A percentile compares a stretch with the other conserved stretches of the same genome.
phyloP scores from a whole-genome alignment of 768 basidiomycete genomes.

The Boletus rex-veris region DNA sequence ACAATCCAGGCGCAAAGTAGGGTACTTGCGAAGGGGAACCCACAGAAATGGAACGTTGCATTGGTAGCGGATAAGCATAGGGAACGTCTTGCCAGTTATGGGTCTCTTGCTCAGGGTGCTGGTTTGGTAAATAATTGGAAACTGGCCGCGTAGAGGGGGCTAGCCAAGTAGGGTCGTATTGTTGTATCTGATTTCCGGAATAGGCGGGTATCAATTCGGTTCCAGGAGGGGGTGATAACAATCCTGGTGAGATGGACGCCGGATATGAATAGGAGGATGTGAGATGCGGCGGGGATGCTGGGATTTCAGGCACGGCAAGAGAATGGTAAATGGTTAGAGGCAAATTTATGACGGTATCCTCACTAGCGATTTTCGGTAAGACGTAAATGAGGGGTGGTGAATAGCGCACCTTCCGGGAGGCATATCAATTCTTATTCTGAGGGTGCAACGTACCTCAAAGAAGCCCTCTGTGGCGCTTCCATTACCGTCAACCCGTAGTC shows the following conservation, averaged over 20 bases:
- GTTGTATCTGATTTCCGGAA: conserved; percentile 8
- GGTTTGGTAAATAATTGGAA: conserved; percentile 4
- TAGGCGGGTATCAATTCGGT: conserved; percentile 4
- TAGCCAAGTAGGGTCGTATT: conserved; percentile 8
- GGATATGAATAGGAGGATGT: conserved; percentile 19
- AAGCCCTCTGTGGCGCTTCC: conserved; percentile 45
- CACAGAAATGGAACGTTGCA: conserved; percentile 53
- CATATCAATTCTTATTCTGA: conserved; percentile 66
- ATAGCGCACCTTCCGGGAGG: conserved; percentile 56
- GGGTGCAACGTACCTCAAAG: conserved; percentile 65
- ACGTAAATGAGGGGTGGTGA: conserved; percentile 4
- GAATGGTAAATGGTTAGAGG: conserved; percentile 67
- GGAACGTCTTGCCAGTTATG: conserved; percentile 17
- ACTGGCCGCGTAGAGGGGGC: conserved; percentile 4
- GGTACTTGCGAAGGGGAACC: conserved; percentile 35
- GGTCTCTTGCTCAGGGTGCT: conserved; percentile 6
- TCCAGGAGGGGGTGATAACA: conserved; percentile 28
- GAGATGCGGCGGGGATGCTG: conserved; percentile 27
- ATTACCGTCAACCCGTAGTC: conserved; percentile 53
- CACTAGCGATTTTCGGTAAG: conserved; percentile 41
- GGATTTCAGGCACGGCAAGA: conserved; percentile 44
- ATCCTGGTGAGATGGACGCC: conserved; percentile 12
- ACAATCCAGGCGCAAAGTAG: conserved; percentile 37
- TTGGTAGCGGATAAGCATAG: conserved; percentile 35
- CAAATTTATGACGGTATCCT: conserved; percentile 63